Evolutionary conservation across 2,329 filamentous ascomycete species (phyloP), one percentile per base, ranked within the genome.

Genomic region (Fusarium nygamai): DNA sequence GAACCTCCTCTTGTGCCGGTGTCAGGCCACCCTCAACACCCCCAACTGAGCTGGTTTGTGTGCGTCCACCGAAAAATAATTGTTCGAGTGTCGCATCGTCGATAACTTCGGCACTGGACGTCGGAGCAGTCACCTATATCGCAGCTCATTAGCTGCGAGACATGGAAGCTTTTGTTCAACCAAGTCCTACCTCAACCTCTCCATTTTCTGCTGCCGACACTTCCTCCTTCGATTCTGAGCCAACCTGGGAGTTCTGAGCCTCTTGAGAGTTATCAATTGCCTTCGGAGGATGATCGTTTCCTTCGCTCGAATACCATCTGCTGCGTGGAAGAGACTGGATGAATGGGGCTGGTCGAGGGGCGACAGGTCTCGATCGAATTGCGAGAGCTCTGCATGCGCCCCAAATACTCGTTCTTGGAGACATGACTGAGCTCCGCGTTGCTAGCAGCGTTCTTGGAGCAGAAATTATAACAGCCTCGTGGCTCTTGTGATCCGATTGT

Each of bases 1-100:
- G 79, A 10, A 84, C 81, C 47, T 84, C 80, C 67, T 85, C 83
- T 78, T 88, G 86, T 14, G 83, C 85, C 22, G 79, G 74, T 57
- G 83, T 85, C 73, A 86, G 75, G 13, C 81, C 83, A 31, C 80
- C 81, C 31, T 83, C 75, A 14, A 80, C 83, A 31, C 80, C 81
- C 31, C 82, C 75, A 8, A 67, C 53, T 20, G 78, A 64, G 58
- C 79, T 82, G 33, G 78, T 78, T 14, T 75, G 74, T 22, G 74
- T 73, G 38, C 81, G 80, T 11, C 83, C 82, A 48, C 83, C 82
- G 56, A 80, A 84, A 38, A 84, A 75, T 27, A 84, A 75, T 59
- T 83, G 75, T 60, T 83, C 82, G 33, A 84, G 78, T 17, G 79
- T 77, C 47, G 80, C 80, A 75, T 84, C 83, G 66, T 83, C 81